Conservation (phyloP, 768 basidiomycete genomes). For the Sutorius australiensis region DNA sequence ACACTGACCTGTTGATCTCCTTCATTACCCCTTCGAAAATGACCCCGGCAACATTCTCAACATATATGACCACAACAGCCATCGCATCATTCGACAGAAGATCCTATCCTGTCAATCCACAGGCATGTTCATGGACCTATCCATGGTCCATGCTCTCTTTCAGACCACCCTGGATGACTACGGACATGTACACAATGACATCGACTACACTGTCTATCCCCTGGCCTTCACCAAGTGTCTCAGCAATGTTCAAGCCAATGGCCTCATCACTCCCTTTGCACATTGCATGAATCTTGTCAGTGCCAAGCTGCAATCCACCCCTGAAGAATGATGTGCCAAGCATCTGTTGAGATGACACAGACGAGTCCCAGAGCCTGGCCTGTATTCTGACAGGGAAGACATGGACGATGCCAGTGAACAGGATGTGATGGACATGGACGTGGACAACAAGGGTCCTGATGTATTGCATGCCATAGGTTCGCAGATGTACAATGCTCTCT, state of each 20-base stretch:
- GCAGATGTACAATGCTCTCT: not conserved
- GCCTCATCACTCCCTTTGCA: too few relatives aligned
- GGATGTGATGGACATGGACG: too few relatives aligned
- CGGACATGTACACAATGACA: not conserved
- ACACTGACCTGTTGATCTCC: not conserved
- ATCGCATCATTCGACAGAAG: not conserved
- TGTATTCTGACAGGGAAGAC: not conserved
- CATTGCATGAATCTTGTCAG: too few relatives aligned
- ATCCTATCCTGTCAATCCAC: not conserved
- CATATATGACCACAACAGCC: not conserved
- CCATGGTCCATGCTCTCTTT: not conserved
- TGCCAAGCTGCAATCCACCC: too few relatives aligned
- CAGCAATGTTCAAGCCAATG: too few relatives aligned
- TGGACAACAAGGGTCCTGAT: too few relatives aligned
- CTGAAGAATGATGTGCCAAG: not conserved
- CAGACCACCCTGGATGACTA: not conserved
- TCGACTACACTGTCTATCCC: not conserved
- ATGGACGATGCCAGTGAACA: too few relatives aligned
- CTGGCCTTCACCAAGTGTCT: too few relatives aligned
- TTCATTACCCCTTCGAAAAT: not conserved
- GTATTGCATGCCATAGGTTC: not conserved
- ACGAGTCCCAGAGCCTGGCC: not conserved
- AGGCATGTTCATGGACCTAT: not conserved
- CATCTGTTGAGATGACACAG: too few relatives aligned
- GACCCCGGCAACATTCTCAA: rapidly evolving